Conservation (phyloP, 2,329 filamentous ascomycete genomes). For the Alternaria alternata region DNA sequence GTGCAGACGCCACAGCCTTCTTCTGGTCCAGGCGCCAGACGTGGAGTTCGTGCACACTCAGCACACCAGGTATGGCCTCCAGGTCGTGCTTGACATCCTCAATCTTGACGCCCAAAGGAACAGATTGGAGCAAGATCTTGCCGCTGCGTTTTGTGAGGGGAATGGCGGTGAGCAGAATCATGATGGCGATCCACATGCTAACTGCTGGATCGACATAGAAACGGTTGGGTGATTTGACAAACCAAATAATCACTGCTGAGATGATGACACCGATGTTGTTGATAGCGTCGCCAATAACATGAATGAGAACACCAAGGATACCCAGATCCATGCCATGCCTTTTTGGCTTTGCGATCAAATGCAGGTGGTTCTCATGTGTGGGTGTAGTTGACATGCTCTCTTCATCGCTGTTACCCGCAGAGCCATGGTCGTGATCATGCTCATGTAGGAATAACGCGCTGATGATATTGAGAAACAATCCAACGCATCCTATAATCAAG, state of each 20-base stretch:
- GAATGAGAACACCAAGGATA: conserved; percentile 74
- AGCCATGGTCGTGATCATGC: conserved; percentile 55
- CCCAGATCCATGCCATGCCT: conserved; percentile 64
- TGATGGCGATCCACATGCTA: conserved; percentile 73
- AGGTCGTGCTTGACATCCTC: conserved; percentile 74
- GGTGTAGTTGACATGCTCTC: conserved; percentile 19
- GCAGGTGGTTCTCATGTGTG: conserved; percentile 38
- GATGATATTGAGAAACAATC: conserved; percentile 72
- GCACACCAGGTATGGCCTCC: conserved; percentile 71
- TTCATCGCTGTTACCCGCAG: conserved; percentile 31
- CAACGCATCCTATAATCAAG: conserved; percentile 73
- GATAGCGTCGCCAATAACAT: conserved; percentile 75
- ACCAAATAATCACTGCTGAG: conserved; percentile 74
- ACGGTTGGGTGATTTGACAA: conserved; percentile 62
- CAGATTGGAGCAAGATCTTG: conserved; percentile 72
- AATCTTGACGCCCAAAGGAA: conserved; percentile 66
- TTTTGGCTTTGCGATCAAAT: conserved; percentile 32
- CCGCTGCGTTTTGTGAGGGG: conserved; percentile 70
- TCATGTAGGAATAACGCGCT: conserved; percentile 70
- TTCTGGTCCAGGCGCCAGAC: conserved; percentile 77
- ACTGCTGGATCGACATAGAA: conserved; percentile 78
- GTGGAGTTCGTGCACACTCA: conserved; percentile 75
- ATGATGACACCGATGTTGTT: conserved; percentile 81
- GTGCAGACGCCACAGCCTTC: conserved; percentile 74
- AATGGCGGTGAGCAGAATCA: conserved; percentile 72